Percentiles rank a stretch among this genome's conserved stretches.
These are phyloP conservation scores for Saturnispora kantuleensis DNA, from an alignment of 805 yeast genomes.

Conservation along the genomic window DNA sequence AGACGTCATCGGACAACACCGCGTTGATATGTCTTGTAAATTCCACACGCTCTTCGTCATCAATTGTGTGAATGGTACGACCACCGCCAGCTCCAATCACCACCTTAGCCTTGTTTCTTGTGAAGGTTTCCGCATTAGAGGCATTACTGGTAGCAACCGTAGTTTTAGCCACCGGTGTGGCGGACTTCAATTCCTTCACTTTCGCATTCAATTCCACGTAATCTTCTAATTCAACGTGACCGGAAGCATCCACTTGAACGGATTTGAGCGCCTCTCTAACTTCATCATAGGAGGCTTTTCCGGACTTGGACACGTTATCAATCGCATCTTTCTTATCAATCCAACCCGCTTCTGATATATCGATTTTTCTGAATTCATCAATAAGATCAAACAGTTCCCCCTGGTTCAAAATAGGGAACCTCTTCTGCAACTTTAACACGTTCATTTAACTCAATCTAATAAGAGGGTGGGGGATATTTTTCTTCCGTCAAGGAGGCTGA, in stretches of 20 bases:
- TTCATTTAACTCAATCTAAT: neutral
- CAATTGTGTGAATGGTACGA: slow-evolving; percentile 81
- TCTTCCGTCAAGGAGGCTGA: neutral
- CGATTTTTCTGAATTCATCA: slow-evolving; percentile 80
- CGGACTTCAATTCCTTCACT: slow-evolving; percentile 44
- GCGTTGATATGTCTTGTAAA: slow-evolving; percentile 93
- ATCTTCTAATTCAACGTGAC: slow-evolving; percentile 93
- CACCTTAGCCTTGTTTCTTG: slow-evolving; percentile 55
- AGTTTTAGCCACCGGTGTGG: neutral
- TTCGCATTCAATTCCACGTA: slow-evolving; percentile 78
- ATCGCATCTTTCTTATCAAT: slow-evolving; percentile 86
- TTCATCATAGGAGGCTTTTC: slow-evolving; percentile 79
- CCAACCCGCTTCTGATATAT: slow-evolving; percentile 87
- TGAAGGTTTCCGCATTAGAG: slow-evolving; percentile 18
- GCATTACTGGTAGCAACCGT: neutral
- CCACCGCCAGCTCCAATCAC: slow-evolving; percentile 82
- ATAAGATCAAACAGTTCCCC: slow-evolving; percentile 78
- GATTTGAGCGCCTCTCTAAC: slow-evolving; percentile 88
- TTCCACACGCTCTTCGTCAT: slow-evolving; percentile 93
- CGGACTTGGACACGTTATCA: slow-evolving; percentile 69
- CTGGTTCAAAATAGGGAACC: slow-evolving; percentile 77
- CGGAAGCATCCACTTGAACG: slow-evolving; percentile 91
- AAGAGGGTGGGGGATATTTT: neutral
- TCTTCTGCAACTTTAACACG: slow-evolving; percentile 39
- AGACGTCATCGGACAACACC: slow-evolving; percentile 80